A percentile compares a stretch with the other conserved stretches of the same genome.
Conservation (phyloP, 176 grass and related monocot genomes). For the Carex pumila region DNA sequence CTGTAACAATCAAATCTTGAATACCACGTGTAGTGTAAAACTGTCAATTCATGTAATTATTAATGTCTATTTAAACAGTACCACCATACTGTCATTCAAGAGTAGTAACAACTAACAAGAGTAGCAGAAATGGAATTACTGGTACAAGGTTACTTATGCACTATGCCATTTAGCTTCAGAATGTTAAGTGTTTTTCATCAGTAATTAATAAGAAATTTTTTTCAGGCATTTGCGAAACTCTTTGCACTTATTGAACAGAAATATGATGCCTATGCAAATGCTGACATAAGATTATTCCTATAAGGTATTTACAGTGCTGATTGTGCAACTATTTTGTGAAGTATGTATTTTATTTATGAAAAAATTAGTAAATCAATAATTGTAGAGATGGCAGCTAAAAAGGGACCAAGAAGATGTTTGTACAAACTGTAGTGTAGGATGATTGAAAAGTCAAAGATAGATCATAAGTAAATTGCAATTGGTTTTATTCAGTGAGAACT, state of each 20-base stretch:
- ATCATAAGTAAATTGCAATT: too few relatives aligned
- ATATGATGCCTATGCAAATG: slow-evolving; percentile 80
- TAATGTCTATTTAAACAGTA: too few relatives aligned
- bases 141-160: not conserved
- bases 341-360: not conserved
- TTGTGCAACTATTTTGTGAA: not conserved
- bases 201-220: not conserved
- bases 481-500: too few relatives aligned
- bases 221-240: slow-evolving; percentile 80
- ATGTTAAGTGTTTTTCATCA: not conserved
- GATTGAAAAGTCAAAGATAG: too few relatives aligned
- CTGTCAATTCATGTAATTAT: too few relatives aligned
- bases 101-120: too few relatives aligned
- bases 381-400: slow-evolving; percentile 71
- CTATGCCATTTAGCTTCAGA: not conserved
- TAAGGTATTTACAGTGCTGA: slow-evolving; percentile 47
- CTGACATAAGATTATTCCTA: slow-evolving; percentile 71
- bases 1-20: too few relatives aligned
- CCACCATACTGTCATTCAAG: too few relatives aligned
- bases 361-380: slow-evolving; percentile 1
- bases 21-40: too few relatives aligned
- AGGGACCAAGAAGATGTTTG: slow-evolving; percentile 63
- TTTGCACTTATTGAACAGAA: slow-evolving; percentile 72
- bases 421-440: not conserved
- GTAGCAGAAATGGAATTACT: not conserved